These are phyloP conservation scores for Podosphaera fusca DNA, from an alignment of 2,329 filamentous ascomycete species.

Conservation along the genomic window DNA sequence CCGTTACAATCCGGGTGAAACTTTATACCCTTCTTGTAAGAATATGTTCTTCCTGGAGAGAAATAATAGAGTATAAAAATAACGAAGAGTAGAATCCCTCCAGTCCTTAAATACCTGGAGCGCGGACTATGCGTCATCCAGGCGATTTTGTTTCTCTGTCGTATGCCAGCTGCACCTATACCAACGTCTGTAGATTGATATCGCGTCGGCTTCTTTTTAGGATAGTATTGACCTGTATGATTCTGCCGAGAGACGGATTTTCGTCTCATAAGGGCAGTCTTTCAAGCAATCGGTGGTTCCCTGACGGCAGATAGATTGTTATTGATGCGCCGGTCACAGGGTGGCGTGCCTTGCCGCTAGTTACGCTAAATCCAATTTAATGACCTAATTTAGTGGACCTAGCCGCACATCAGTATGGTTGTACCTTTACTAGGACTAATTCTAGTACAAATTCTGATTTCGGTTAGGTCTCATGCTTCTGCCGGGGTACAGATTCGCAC, in stretches of 20 bases:
- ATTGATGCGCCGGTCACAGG: too few relatives aligned
- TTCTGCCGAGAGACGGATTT: conserved; percentile 40
- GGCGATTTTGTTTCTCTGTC: conserved; percentile 32
- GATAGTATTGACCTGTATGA: conserved; percentile 34
- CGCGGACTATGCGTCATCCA: conserved; percentile 41
- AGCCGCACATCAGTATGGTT: too few relatives aligned
- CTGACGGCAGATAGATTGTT: neutral
- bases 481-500: too few relatives aligned
- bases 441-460: too few relatives aligned
- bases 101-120: conserved; percentile 41
- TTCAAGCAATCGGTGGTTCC: neutral
- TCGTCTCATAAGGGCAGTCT: conserved; percentile 30
- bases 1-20: neutral
- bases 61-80: conserved; percentile 40
- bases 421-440: too few relatives aligned
- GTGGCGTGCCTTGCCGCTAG: too few relatives aligned
- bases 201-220: conserved; percentile 40
- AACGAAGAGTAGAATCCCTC: conserved; percentile 34
- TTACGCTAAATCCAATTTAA: too few relatives aligned
- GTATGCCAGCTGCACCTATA: conserved; percentile 18
- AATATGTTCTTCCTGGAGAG: conserved; percentile 27
- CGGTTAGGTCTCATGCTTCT: too few relatives aligned
- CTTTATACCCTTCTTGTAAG: conserved; percentile 10
- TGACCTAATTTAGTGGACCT: too few relatives aligned
- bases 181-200: conserved; percentile 27